Conservation (phyloP, 768 basidiomycete genomes). For the Xerocomellus chrysenteron region DNA sequence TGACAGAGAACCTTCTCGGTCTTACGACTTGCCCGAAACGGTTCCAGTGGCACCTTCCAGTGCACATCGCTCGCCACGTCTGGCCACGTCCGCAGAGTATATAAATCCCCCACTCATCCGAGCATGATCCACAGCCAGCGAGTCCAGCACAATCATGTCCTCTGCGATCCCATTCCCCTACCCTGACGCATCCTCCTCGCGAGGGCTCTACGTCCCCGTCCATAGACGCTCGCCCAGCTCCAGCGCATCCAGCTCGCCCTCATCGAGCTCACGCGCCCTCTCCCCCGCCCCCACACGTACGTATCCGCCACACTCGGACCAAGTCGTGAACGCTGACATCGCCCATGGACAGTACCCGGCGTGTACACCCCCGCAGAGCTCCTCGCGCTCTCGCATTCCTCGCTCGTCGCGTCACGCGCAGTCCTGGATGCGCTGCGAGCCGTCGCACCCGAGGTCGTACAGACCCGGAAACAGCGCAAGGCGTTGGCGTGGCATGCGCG, state of each 20-base stretch:
- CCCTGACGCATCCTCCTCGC: background rate
- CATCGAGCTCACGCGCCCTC: slow-evolving; percentile 7
- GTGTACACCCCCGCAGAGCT: slow-evolving; percentile 30
- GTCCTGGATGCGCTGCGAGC: slow-evolving; percentile 11
- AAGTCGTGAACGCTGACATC: background rate
- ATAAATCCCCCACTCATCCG: background rate
- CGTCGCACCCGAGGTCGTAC: slow-evolving; percentile 28
- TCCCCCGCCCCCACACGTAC: slow-evolving; percentile 1
- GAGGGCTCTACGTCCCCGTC: slow-evolving; percentile 39
- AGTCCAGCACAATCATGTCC: slow-evolving; percentile 23
- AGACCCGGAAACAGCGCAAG: slow-evolving; percentile 27
- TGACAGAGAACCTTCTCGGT: slow-evolving; percentile 20
- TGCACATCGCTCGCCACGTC: background rate
- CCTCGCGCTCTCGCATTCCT: slow-evolving; percentile 23
- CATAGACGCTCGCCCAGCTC: slow-evolving; percentile 35
- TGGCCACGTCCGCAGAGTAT: background rate
- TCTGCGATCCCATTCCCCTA: slow-evolving; percentile 19
- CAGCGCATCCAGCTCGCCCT: slow-evolving; percentile 14
- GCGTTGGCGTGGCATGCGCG: slow-evolving; percentile 22
- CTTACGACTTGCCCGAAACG: background rate
- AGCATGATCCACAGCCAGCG: background rate
- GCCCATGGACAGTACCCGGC: background rate
- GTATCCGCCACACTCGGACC: background rate
- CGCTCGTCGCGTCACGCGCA: slow-evolving; percentile 9
- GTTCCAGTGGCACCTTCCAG: background rate